Conservation (phyloP, 2,329 filamentous ascomycete genomes). For the Alternaria gaisen region DNA sequence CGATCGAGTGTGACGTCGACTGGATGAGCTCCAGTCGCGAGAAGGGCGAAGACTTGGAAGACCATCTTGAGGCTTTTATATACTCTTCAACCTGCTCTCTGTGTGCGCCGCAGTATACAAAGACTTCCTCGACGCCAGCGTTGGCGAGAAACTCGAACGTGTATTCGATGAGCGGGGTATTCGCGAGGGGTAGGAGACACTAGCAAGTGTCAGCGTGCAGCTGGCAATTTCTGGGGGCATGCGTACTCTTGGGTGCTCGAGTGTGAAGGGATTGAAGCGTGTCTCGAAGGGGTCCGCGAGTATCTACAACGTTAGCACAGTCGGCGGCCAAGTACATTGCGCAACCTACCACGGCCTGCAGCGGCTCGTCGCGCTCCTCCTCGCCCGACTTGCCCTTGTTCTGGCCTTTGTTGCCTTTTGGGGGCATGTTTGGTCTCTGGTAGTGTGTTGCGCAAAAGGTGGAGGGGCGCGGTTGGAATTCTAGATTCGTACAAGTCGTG, state of each 20-base stretch:
- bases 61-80: conserved; percentile 80
- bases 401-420: conserved; percentile 58
- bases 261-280: conserved; percentile 86
- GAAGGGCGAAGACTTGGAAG: conserved; percentile 78
- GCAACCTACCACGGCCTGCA: conserved; percentile 68
- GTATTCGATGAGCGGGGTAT: conserved; percentile 95
- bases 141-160: conserved; percentile 95
- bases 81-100: conserved; percentile 88
- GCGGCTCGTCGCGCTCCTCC: conserved; percentile 68
- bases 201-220: conserved; percentile 52
- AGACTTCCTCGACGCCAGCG: conserved; percentile 93
- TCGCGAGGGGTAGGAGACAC: conserved; percentile 93
- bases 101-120: conserved; percentile 89
- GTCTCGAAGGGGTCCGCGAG: conserved; percentile 96
- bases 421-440: conserved; percentile 51
- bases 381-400: conserved; percentile 55
- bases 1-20: conserved; percentile 85
- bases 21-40: conserved; percentile 83
- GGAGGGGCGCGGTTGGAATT: conserved; percentile 19
- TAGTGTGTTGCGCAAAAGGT: conserved; percentile 11
- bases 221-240: conserved; percentile 7
- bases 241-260: conserved; percentile 85
- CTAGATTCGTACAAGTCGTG: conserved; percentile 22
- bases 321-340: conserved; percentile 14
- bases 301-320: conserved; percentile 63